Base-by-base conservation (phyloP, 1,139 yeast species). In the Tardiomyces depauwii region DNA sequence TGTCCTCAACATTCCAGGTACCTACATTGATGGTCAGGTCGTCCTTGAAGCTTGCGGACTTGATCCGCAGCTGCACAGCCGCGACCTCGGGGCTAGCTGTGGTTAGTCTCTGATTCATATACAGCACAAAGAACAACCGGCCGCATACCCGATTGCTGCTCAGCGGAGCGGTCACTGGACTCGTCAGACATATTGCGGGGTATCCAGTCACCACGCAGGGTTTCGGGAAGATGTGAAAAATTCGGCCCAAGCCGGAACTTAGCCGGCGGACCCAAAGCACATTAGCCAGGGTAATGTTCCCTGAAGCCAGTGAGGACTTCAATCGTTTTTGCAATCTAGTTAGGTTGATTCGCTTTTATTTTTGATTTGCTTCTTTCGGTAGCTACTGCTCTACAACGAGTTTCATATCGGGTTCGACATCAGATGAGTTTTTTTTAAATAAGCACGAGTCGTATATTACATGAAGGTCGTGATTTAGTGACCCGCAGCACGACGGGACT, bases 401-500 rank as follows among this genome's bases (percentile, higher is more conserved):
- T 10, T 10, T 10, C 16, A 32, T 32, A n/a, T 32, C 14, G n/a
- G 14, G 36, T 38, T 38, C 23, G 41, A 19, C 27, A 19, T 19
- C 21, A 39, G n/a, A 21, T 19, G 21, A 39, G 4, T 39, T 39
- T 18, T 36, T 16, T 16, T 18, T 39, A 39, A 30, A 30, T 30
- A 30, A 30, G 36, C 36, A 30, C 36, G 36, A 41, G 42, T 44
- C 44, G 42, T 41, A 45, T 42, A 42, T 30, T 41, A 39, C 25
- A 38, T 43, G 44, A 41, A 42, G 44, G 36, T 30, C 36, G 36
- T 30, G 36, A 40, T 44, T 39, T 46, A 53, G 53, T 52, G 55
- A 47, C 54, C 53, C 36, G 36, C 36, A 49, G 51, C 56, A 50
- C 58, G 58, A 82, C 96, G 88, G 69, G 97, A 80, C 77, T 91